Evolutionary conservation across 2,329 filamentous ascomycete species (phyloP), one percentile per base, ranked within the genome.

Genomic region (Aspergillus costaricaensis): DNA sequence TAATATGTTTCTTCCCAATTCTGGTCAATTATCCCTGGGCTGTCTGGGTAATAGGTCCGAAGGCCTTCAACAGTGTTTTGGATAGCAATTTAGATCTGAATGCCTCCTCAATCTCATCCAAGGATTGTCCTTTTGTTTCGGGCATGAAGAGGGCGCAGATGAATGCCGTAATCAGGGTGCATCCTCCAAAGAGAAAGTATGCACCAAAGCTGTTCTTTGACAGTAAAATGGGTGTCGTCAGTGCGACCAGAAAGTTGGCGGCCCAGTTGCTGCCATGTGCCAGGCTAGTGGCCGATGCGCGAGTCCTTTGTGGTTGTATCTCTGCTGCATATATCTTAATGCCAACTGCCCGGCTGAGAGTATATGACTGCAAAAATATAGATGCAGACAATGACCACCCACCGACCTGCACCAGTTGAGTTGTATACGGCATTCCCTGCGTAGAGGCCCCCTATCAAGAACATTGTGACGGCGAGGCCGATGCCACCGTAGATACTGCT

Each of bases 251-350:
- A 61, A 76, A 80, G 59, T 80, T 80, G 1, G 74, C 70, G 4
- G 75, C 65, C 77, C 83, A 86, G 51, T 85, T 85, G 15, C 79
- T 77, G 3, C 83, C 81, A 65, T 83, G 78, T 0, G 82, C 83
- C 4, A 86, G 65, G 57, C 79, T 82, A 12, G 81, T 85, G 4
- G 83, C 85, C 0, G 81, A 80, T 0, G 84, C 85, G 5, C 85
- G 77, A 0, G 83, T 86, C 41, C 80, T 74, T 3, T 79, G 76
- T 0, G 84, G 83, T 63, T 87, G 85, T 39, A 87, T 86, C 71
- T 88, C 85, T 8, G 80, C 79, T 0, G 82, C 80, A 59, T 86
- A 87, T 6, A 88, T 82, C 62, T 83, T 84, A 51, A 82, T 76
- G 0, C 80, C 78, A 14, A 88, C 81, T 0, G 77, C 84, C 83